These are phyloP conservation scores for Rhizophlyctis rosea DNA, from an alignment of 192 early-diverging fungal genomes.

Conservation along the genomic window DNA sequence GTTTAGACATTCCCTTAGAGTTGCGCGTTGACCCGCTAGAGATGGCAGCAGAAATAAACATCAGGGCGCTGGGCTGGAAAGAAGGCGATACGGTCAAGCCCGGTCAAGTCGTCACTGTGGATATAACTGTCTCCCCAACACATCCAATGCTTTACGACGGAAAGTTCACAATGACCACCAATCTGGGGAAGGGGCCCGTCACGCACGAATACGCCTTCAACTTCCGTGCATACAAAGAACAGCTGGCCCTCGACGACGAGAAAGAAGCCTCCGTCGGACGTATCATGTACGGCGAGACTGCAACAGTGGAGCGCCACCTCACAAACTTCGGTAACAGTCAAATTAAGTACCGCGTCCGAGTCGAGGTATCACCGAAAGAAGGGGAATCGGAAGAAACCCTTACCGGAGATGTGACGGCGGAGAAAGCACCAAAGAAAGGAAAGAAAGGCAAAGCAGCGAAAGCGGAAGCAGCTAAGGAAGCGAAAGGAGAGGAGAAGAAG, in stretches of 20 bases:
- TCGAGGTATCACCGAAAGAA: conserved; percentile 28
- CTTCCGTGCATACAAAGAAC: conserved; percentile 47
- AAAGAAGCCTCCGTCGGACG: conserved; percentile 48
- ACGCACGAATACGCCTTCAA: conserved; percentile 30
- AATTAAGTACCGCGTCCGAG: conserved; percentile 44
- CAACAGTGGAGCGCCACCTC: conserved; percentile 26
- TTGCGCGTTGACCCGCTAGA: conserved; percentile 29
- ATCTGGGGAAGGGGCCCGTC: conserved; percentile 36
- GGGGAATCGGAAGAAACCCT: conserved; percentile 11
- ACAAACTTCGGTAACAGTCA: conserved; percentile 47
- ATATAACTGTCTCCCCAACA: conserved; percentile 33
- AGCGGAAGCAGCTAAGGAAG: conserved; percentile 13
- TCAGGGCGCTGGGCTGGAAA: conserved; percentile 5
- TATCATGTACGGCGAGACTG: conserved; percentile 48
- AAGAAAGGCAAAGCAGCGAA: conserved; percentile 26
- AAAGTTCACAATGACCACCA: conserved; percentile 32
- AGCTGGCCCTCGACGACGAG: conserved; percentile 42
- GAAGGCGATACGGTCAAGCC: conserved; percentile 15
- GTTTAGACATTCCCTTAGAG: conserved; percentile 45
- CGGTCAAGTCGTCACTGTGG: conserved; percentile 18
- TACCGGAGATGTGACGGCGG: conserved; percentile 3
- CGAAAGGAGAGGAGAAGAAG: conserved; percentile 6
- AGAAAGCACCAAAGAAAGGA: conserved; percentile 12
- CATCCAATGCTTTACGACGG: conserved; percentile 29
- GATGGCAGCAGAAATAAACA: conserved; percentile 8